Evolutionary conservation across 1,284 basidiomycete genomes (phyloP), one percentile per base, ranked within the genome.

Genomic region (Rhodotorula mucilaginosa): DNA sequence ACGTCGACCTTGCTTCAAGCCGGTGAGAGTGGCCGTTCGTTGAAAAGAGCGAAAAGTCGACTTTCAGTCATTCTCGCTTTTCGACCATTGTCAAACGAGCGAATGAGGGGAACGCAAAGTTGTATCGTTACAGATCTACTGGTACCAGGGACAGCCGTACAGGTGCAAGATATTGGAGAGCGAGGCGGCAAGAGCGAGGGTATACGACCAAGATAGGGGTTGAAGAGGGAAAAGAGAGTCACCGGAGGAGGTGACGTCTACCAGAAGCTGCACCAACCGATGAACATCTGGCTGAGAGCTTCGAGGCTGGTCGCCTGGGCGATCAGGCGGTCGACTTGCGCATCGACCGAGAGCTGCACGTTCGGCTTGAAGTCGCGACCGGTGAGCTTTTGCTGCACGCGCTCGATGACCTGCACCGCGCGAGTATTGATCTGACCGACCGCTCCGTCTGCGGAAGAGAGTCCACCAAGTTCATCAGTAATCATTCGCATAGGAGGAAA

Each of bases 251-350:
- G n/a, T 13, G 58, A 29, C 7, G 39, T 46, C n/a, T 34, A 69
- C 52, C 48, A 65, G 64, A 65, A 57, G 31, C 26, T 23, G 49
- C 60, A 75, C 95, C 94, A 97, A 81, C 94, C 94, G 73, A 93
- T 92, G 83, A 97, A 98, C 78, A 92, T 93, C 79, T 95, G 93
- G 81, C 93, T 96, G 4, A 97, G 86, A 80, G 97, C 96, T 82
- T 97, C 93, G 60, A 96, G 83, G 18, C 90, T 89, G 10, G 91
- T 96, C 12, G 94, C 92, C 81, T 97, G 92, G 71, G 88, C 85
- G 74, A 97, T 97, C 65, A 98, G 85, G 80, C 90, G 90, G 79
- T 94, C 91, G 54, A 80, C 79, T 81, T 97, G 94, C 26, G 85
- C 86, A 60, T 86, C 84, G 34, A 96, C 90, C 39, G 85, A 84